Conservation (phyloP, 441 rosid species). For the Populus hybrid region DNA sequence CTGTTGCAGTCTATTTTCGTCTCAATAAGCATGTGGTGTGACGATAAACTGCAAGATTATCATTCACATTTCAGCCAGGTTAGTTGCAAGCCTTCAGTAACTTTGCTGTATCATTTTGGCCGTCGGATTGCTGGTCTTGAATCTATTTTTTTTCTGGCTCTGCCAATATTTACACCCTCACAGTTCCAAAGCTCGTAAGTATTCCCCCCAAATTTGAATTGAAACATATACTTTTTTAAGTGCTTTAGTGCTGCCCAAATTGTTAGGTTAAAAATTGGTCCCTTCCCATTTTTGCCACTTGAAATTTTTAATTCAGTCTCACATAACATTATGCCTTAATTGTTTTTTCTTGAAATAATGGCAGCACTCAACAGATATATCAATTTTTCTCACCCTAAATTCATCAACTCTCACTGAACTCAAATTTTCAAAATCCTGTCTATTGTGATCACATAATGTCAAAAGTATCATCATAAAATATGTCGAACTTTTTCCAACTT, state of each 20-base stretch:
- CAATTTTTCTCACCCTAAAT: background rate
- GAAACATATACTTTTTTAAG: background rate
- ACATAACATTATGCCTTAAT: background rate
- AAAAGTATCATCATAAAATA: background rate
- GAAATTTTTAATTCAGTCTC: background rate
- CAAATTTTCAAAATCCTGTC: background rate
- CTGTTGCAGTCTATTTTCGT: slow-evolving; percentile 56
- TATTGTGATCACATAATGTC: background rate
- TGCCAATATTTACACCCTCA: background rate
- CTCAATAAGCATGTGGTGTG: slow-evolving; percentile 79
- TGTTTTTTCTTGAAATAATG: background rate
- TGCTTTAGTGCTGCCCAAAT: background rate
- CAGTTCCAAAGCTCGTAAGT: background rate
- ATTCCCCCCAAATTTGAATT: background rate
- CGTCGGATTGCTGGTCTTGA: background rate
- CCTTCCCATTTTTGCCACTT: background rate
- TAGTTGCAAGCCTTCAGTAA: slow-evolving; percentile 23
- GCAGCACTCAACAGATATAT: background rate
- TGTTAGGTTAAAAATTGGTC: background rate
- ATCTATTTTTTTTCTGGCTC: background rate
- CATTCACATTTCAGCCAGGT: slow-evolving; percentile 88
- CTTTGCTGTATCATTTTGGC: background rate
- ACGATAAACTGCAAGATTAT: slow-evolving; percentile 72
- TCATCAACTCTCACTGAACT: background rate
- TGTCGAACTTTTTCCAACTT: background rate